Evolutionary conservation across 139 green algal genomes (phyloP).

Genomic region (Auxenochlorella pyrenoidosa): DNA sequence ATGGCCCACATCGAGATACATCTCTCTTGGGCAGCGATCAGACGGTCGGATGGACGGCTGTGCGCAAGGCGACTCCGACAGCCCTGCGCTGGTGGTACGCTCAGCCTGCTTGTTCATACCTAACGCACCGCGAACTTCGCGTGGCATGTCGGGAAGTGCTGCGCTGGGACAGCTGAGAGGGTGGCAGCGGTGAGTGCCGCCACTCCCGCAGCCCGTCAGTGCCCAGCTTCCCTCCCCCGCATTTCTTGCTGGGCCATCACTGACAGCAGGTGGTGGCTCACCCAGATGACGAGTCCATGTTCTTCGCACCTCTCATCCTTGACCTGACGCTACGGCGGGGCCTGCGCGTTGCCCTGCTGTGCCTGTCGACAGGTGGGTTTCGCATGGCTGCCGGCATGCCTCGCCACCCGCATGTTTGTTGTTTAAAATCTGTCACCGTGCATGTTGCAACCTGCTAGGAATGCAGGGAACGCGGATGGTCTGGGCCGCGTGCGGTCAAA

Average conservation of each 20-base stretch:
- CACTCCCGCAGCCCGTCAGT: neutral
- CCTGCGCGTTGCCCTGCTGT: constrained; percentile 51
- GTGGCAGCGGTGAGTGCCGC: neutral
- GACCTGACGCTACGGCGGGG: constrained; percentile 3
- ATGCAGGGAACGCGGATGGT: constrained; percentile 47
- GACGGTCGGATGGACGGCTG: too few relatives aligned
- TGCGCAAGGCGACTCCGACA: too few relatives aligned
- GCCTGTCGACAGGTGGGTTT: constrained; percentile 59
- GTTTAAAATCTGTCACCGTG: neutral
- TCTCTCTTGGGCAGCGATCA: too few relatives aligned
- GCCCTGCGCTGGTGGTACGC: too few relatives aligned
- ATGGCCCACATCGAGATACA: too few relatives aligned
- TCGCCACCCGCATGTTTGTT: neutral
- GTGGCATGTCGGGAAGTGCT: too few relatives aligned
- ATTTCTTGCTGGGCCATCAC: constrained; percentile 35
- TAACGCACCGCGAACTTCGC: too few relatives aligned
- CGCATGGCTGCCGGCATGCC: neutral
- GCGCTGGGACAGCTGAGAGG: too few relatives aligned
- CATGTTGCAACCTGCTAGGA: neutral
- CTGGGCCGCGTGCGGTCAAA: constrained; percentile 18
- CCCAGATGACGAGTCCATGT: constrained; percentile 77
- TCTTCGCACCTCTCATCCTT: constrained; percentile 64
- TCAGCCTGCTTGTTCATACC: too few relatives aligned
- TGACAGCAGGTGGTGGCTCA: constrained; percentile 53
- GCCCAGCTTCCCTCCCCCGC: neutral